A percentile compares a stretch with the other conserved stretches of the same genome.
Conservation (phyloP, 176 grass and related monocot species). For the Eremochloa ophiuroides region DNA sequence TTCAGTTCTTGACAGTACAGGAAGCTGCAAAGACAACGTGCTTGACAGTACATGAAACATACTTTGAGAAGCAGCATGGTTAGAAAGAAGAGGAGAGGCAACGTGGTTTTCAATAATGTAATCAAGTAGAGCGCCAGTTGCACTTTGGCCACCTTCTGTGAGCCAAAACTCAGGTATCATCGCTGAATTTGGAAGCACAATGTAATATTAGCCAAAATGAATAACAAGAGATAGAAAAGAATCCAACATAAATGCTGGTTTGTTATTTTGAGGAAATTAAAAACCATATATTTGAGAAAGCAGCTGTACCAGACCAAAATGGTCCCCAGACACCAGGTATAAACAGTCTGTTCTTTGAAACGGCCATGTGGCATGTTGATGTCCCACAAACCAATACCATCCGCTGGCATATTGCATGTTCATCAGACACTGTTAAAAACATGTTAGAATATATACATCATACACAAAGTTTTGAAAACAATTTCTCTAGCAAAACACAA, state of each 20-base stretch:
- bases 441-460: slow-evolving; percentile 17
- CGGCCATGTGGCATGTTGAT: slow-evolving; percentile 95
- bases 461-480: background rate
- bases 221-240: slow-evolving; percentile 7
- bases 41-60: slow-evolving; percentile 33
- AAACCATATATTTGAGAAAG: background rate
- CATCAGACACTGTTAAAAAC: slow-evolving; percentile 43
- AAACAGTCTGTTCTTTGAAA: slow-evolving; percentile 77
- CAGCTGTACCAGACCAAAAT: slow-evolving; percentile 85
- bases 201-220: slow-evolving; percentile 3
- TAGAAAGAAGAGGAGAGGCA: slow-evolving; percentile 70
- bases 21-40: background rate
- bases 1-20: background rate
- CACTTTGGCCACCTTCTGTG: slow-evolving; percentile 94
- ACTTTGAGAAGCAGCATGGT: slow-evolving; percentile 81
- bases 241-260: slow-evolving; percentile 15
- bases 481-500: slow-evolving; percentile 1
- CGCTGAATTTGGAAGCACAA: slow-evolving; percentile 44
- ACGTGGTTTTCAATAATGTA: slow-evolving; percentile 70
- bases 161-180: slow-evolving; percentile 94
- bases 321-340: slow-evolving; percentile 93
- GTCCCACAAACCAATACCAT: slow-evolving; percentile 97
- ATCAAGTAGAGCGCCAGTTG: slow-evolving; percentile 88
- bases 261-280: background rate
- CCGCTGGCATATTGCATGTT: slow-evolving; percentile 64